Conservation (phyloP, 306 rosid species). For the Medicago arabica region DNA sequence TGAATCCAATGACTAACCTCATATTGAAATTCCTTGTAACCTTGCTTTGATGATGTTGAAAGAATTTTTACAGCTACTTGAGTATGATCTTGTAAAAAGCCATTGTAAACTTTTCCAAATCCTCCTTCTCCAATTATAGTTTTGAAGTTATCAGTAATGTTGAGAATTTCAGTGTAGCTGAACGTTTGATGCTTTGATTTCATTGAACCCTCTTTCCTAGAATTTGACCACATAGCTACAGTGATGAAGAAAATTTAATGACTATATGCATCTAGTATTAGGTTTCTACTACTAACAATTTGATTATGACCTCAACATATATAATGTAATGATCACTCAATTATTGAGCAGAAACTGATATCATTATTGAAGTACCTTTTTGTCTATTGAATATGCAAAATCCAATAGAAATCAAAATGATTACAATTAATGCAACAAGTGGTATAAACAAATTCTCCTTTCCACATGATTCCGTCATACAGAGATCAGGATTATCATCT, state of each 20-base stretch:
- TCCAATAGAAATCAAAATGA: slow-evolving; percentile 7
- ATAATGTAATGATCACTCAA: no score
- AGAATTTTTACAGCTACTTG: slow-evolving; percentile 60
- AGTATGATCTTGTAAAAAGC: slow-evolving; percentile 31
- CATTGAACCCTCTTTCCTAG: neutral
- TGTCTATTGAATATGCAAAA: slow-evolving; percentile 11
- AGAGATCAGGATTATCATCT: slow-evolving; percentile 1
- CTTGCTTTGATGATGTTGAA: slow-evolving; percentile 49
- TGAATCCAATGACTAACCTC: slow-evolving; percentile 41
- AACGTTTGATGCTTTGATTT: slow-evolving; percentile 36
- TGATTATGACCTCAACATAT: no score
- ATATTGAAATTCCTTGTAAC: slow-evolving; percentile 43
- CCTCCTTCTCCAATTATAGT: slow-evolving; percentile 56
- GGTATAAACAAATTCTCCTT: slow-evolving; percentile 7
- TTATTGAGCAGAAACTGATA: neutral
- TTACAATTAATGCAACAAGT: neutral
- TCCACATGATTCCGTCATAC: neutral
- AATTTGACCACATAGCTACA: neutral
- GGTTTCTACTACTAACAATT: no score
- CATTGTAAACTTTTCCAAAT: slow-evolving; percentile 56
- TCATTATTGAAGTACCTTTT: neutral
- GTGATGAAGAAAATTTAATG: neutral
- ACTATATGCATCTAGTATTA: neutral
- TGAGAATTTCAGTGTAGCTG: slow-evolving; percentile 38
- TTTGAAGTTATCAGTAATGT: slow-evolving; percentile 47